phyloP scores from a whole-genome alignment of 768 basidiomycete species.

The Chiua virens region DNA sequence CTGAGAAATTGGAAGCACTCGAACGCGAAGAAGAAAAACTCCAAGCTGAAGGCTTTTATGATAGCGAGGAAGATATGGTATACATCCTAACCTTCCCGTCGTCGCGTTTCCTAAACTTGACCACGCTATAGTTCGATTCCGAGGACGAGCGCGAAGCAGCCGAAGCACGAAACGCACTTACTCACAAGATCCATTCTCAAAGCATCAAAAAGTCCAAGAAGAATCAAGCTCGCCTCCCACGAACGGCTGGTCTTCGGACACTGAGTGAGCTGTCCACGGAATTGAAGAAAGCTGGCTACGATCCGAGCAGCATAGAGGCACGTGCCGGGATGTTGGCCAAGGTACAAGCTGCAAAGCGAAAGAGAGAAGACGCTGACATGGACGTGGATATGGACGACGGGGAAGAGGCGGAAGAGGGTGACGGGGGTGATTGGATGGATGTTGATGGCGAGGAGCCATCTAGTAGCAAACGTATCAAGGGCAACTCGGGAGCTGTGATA shows the following conservation, averaged over 20 bases:
- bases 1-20: conserved; percentile 93
- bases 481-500: conserved; percentile 55
- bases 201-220: conserved; percentile 83
- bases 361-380: conserved; percentile 49
- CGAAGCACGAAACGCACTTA: conserved; percentile 56
- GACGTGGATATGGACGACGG: conserved; percentile 62
- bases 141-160: conserved; percentile 83
- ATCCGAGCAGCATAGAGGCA: conserved; percentile 84
- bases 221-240: conserved; percentile 77
- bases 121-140: conserved; percentile 40
- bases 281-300: conserved; percentile 85
- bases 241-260: conserved; percentile 66
- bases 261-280: conserved; percentile 74
- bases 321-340: conserved; percentile 86
- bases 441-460: conserved; percentile 51
- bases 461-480: conserved; percentile 61
- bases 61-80: conserved; percentile 84
- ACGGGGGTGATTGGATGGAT: conserved; percentile 53
- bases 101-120: neutral
- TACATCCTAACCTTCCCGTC: conserved; percentile 16
- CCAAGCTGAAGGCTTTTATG: conserved; percentile 95
- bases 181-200: conserved; percentile 71
- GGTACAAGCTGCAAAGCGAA: conserved; percentile 63
- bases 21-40: conserved; percentile 95
- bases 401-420: conserved; percentile 35